phyloP scores from a whole-genome alignment of 2,329 filamentous ascomycete species.

The Bipolaris sorokiniana region DNA sequence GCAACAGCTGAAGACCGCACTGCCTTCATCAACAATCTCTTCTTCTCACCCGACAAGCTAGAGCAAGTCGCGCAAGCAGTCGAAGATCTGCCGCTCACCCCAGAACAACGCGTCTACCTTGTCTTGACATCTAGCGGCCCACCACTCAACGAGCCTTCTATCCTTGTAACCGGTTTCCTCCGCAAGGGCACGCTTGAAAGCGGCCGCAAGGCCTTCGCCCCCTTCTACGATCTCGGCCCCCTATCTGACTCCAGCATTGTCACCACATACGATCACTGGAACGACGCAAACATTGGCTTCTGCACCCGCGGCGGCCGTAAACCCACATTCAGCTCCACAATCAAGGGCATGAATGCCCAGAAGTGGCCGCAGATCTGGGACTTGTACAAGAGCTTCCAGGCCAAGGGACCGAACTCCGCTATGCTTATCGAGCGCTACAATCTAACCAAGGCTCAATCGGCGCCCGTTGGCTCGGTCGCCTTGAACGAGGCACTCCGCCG shows the following conservation, averaged over 20 bases:
- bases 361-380: conserved; percentile 52
- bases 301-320: conserved; percentile 50
- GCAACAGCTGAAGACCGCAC: conserved; percentile 28
- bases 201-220: conserved; percentile 44
- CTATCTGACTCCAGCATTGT: conserved; percentile 28
- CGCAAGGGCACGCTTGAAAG: conserved; percentile 41
- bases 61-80: conserved; percentile 46
- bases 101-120: conserved; percentile 47
- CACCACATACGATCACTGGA: conserved; percentile 50
- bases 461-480: conserved; percentile 24
- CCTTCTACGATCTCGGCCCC: conserved; percentile 46
- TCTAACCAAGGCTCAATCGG: conserved; percentile 36
- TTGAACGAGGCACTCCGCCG: conserved; percentile 40
- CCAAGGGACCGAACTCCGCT: conserved; percentile 40
- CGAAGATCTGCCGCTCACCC: conserved; percentile 46
- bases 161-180: conserved; percentile 44
- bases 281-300: conserved; percentile 48
- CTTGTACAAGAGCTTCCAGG: conserved; percentile 48
- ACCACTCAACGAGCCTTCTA: conserved; percentile 26
- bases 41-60: conserved; percentile 37
- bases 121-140: conserved; percentile 39
- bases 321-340: conserved; percentile 46
- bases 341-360: conserved; percentile 44
- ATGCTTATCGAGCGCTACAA: conserved; percentile 50
- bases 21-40: conserved; percentile 35